phyloP scores from a whole-genome alignment of 2,329 filamentous ascomycete species.

The Aspergillus japonicus region DNA sequence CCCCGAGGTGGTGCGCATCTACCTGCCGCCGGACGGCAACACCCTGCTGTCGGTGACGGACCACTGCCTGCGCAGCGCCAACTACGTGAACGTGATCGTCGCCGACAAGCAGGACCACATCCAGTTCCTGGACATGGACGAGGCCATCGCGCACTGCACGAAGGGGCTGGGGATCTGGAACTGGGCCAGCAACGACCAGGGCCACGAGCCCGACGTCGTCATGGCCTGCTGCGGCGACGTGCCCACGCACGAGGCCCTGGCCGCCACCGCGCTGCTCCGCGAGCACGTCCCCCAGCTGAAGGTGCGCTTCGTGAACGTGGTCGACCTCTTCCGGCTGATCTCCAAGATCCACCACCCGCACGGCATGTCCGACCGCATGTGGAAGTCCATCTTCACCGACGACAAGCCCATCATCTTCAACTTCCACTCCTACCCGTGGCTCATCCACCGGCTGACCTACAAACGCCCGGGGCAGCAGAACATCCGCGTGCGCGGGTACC shows the following conservation, averaged over 20 bases:
- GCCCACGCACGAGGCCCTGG: constrained; percentile 70
- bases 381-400: constrained; percentile 67
- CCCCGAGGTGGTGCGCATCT: constrained; percentile 76
- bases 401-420: constrained; percentile 76
- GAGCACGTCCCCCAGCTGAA: constrained; percentile 69
- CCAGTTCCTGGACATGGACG: constrained; percentile 72
- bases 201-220: constrained; percentile 68
- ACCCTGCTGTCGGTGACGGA: constrained; percentile 73
- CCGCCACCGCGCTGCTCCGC: constrained; percentile 72
- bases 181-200: constrained; percentile 70
- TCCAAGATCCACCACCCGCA: constrained; percentile 69
- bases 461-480: constrained; percentile 67
- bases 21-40: constrained; percentile 77
- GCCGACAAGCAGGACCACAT: constrained; percentile 78
- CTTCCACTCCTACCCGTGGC: constrained; percentile 81
- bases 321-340: constrained; percentile 79
- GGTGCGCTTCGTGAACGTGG: constrained; percentile 75
- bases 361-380: constrained; percentile 66
- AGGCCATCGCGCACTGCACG: constrained; percentile 71
- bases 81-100: constrained; percentile 80
- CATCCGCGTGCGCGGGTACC: constrained; percentile 74
- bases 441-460: constrained; percentile 74
- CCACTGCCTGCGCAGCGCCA: constrained; percentile 69
- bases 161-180: constrained; percentile 79
- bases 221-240: constrained; percentile 77